Conservation (phyloP, 208 protist species). For the Lotmaria passim region DNA sequence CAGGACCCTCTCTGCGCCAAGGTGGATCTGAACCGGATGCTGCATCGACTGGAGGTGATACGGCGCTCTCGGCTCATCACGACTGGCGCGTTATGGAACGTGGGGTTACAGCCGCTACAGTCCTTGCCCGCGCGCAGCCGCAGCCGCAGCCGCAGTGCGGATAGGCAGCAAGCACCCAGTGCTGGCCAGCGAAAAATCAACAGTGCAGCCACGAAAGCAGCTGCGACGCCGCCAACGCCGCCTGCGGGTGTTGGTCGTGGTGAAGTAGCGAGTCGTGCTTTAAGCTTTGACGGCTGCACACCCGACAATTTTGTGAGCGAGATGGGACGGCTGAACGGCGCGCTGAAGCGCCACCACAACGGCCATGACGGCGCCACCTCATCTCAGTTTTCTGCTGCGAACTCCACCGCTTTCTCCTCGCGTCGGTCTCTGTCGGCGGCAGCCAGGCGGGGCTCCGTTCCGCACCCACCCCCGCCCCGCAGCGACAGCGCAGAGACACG, state of each 20-base stretch:
- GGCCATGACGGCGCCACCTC: not conserved
- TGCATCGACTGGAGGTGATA: constrained; percentile 38
- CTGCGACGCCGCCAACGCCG: too few relatives aligned
- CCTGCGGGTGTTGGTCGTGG: too few relatives aligned
- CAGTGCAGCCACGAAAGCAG: not conserved
- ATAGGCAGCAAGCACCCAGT: not conserved
- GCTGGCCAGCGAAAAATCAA: not conserved
- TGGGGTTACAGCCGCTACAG: constrained; percentile 36
- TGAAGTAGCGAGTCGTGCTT: not conserved
- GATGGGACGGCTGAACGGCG: not conserved
- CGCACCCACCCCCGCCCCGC: constrained; percentile 2
- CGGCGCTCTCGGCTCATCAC: constrained; percentile 44
- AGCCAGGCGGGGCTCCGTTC: not conserved
- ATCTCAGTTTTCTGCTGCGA: not conserved
- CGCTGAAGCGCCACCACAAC: constrained; percentile 2
- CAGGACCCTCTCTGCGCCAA: constrained; percentile 55
- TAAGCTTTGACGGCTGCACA: not conserved
- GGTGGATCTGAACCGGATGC: constrained; percentile 37
- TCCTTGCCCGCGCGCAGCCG: constrained; percentile 9
- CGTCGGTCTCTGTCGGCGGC: not conserved
- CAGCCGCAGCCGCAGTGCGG: constrained; percentile 17
- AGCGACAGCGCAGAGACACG: not conserved
- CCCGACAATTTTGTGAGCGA: constrained; percentile 7
- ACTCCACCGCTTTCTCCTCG: not conserved
- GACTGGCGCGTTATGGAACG: constrained; percentile 42